Conservation (phyloP, 805 yeast species). For the Hanseniaspora thailandica region DNA sequence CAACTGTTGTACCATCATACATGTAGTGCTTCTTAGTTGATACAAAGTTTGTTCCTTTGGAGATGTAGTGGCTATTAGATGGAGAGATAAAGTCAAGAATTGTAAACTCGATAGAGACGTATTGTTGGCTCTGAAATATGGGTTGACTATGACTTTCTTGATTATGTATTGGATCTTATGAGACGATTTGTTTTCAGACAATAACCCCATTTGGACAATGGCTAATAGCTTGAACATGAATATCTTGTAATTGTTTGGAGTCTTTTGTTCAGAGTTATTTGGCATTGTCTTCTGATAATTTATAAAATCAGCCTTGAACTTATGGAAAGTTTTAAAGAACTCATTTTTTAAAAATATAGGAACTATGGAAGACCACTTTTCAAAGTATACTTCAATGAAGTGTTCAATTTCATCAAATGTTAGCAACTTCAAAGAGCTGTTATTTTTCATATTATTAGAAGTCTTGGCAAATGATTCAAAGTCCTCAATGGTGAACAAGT, state of each 20-base stretch:
- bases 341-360: conserved; percentile 60
- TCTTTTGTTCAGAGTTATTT: conserved; percentile 13
- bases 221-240: conserved; percentile 23
- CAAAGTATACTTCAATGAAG: conserved; percentile 54
- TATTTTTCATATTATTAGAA: neutral
- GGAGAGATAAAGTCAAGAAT: conserved; percentile 52
- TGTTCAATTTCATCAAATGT: conserved; percentile 40
- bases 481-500: conserved; percentile 21
- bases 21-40: conserved; percentile 60
- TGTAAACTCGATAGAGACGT: conserved; percentile 63
- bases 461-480: neutral
- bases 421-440: conserved; percentile 11
- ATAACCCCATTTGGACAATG: conserved; percentile 27
- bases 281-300: neutral
- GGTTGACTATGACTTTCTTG: conserved; percentile 50
- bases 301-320: conserved; percentile 16
- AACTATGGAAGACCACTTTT: conserved; percentile 60
- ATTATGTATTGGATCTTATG: conserved; percentile 45
- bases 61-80: conserved; percentile 62
- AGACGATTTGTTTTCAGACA: conserved; percentile 25
- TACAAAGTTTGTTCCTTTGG: conserved; percentile 57
- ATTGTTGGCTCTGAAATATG: conserved; percentile 42
- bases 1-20: conserved; percentile 75
- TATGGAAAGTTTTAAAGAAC: conserved; percentile 49
- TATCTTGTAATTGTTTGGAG: conserved; percentile 24